phyloP scores from a whole-genome alignment of 148 eudicot genomes.

The Amaranthus hypochondriacus region DNA sequence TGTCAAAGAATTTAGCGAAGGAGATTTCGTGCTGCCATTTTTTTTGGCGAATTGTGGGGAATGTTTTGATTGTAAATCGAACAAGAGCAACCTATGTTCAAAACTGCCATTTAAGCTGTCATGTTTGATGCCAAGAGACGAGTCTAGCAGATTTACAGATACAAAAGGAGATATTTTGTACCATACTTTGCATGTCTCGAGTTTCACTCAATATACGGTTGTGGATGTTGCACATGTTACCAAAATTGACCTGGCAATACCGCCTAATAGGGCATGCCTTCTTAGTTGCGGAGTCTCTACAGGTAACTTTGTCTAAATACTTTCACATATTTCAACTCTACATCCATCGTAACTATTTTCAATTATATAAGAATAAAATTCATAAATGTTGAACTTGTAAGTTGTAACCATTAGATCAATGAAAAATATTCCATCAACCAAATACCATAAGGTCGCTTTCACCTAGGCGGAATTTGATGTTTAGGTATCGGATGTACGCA shows the following conservation, averaged over 20 bases:
- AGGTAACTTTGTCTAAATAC: conserved; percentile 32
- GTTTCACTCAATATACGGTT: conserved; percentile 81
- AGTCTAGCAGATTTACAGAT: conserved; percentile 70
- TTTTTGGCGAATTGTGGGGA: conserved; percentile 77
- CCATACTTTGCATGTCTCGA: conserved; percentile 65
- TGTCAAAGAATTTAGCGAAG: conserved; percentile 54
- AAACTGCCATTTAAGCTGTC: conserved; percentile 53
- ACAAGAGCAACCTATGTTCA: conserved; percentile 72
- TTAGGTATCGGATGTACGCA: too few species aligned
- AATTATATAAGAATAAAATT: too few species aligned
- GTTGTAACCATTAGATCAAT: too few species aligned
- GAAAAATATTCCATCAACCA: too few species aligned
- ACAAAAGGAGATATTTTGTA: conserved; percentile 62
- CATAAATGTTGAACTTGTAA: too few species aligned
- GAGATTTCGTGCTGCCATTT: conserved; percentile 73
- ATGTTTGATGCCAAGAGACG: conserved; percentile 67
- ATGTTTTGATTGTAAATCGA: conserved; percentile 65
- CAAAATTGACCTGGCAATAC: conserved; percentile 57
- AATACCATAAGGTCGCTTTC: too few species aligned
- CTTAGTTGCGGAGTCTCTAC: conserved; percentile 91
- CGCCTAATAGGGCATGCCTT: conserved; percentile 86
- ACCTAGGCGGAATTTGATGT: too few species aligned
- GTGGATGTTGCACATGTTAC: conserved; percentile 58
- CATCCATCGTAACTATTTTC: too few species aligned
- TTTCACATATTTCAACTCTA: too few species aligned